Evolutionary conservation across 2,329 filamentous ascomycete genomes (phyloP), one percentile per base, ranked within the genome.

Genomic region (Aspergillus awamori): DNA sequence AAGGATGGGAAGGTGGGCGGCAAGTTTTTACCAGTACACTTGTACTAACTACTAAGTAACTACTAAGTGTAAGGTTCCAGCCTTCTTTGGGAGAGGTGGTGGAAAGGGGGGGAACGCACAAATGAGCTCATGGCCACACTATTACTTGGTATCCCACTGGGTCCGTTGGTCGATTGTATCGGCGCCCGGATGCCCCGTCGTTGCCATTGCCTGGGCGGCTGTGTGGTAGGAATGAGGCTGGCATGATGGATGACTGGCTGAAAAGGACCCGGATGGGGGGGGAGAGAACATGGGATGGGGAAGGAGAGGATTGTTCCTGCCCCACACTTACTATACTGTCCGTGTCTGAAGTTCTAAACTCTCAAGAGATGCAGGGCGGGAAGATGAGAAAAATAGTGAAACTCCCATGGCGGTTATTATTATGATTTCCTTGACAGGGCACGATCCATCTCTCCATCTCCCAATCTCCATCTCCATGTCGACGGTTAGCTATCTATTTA

Each of bases 201-300:
- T 36, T 36, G 11, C 33, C 33, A 36, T 36, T 36, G 33, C 33
- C 33, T 36, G 33, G 33, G 33, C 33, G 33, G 33, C 33, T 30
- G 53, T 26, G 53, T 55, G 53, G 53, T 43, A 30, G 36, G 39
- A 56, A 56, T 45, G 53, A 56, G 53, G 53, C 53, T 56, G 53
- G 53, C 30, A 24, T 28, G 15, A 36, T 6, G 22, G 41, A 56
- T 30, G 33, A 45, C 41, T 45, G 41, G 41, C 22, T 45, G 41
- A 45, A 20, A 43, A 15, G 38, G 52, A 36, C 33, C 33, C 33
- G 33, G 33, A 36, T 13, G 11, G 33, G 11, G 26, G 26, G 4
- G 6, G 26, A 26, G 26, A 7, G 26, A 26, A 26, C 4, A 7
- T 5, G 26, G 26, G 33, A 36, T 13, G 33, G 33, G 33, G 33